Percentiles rank a stretch among this genome's conserved stretches.
Evolutionary conservation across 441 rosid species (phyloP).

Genomic region (Sinapis alba): DNA sequence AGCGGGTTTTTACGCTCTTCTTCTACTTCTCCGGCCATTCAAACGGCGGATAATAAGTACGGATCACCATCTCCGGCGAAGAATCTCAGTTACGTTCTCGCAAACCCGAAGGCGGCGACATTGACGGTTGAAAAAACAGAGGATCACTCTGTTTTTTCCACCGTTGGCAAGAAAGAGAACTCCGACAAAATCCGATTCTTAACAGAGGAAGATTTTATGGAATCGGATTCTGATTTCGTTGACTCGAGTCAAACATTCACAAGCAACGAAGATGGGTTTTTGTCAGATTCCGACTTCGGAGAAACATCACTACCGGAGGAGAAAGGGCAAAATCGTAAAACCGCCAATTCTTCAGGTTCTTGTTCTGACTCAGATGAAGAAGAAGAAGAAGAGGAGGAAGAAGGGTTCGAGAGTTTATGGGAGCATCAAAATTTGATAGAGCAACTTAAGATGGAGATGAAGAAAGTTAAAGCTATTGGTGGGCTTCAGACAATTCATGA

Average conservation of each 20-base stretch:
- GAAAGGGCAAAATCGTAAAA: slow-evolving; percentile 32
- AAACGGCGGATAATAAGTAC: slow-evolving; percentile 14
- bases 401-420: slow-evolving; percentile 71
- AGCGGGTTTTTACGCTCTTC: background rate
- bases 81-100: slow-evolving; percentile 11
- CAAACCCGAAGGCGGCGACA: slow-evolving; percentile 26
- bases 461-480: slow-evolving; percentile 77
- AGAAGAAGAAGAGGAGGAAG: slow-evolving; percentile 54
- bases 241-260: slow-evolving; percentile 57
- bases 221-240: slow-evolving; percentile 54
- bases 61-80: slow-evolving; percentile 5
- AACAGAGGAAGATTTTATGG: slow-evolving; percentile 48
- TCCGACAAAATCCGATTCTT: slow-evolving; percentile 35
- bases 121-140: slow-evolving; percentile 28
- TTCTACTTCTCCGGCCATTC: slow-evolving; percentile 11
- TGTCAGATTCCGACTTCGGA: slow-evolving; percentile 60
- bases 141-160: slow-evolving; percentile 28
- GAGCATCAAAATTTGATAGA: slow-evolving; percentile 95
- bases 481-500: slow-evolving; percentile 78
- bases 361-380: slow-evolving; percentile 33
- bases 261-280: slow-evolving; percentile 56
- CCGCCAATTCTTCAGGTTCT: background rate
- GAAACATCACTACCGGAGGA: slow-evolving; percentile 29
- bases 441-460: slow-evolving; percentile 85
- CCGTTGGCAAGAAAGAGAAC: slow-evolving; percentile 3